Evolutionary conservation across 2,329 filamentous ascomycete genomes (phyloP), one percentile per base, ranked within the genome.

Genomic region (Alternaria solani): DNA sequence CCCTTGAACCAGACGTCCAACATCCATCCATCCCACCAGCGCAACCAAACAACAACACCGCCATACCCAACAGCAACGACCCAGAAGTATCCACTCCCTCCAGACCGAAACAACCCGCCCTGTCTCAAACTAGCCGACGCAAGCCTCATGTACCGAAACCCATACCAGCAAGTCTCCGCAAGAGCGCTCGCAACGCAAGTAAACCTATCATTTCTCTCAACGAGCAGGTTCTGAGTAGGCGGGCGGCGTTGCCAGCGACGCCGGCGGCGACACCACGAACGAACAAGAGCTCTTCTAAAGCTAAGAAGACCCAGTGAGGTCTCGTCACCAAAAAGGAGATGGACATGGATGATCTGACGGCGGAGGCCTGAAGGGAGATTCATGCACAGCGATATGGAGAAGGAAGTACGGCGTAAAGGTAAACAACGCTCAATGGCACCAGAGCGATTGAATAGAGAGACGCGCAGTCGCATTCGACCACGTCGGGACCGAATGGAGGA

Each of bases 11-110:
- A 23, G 20, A 23, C 20, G 20, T 23, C 20, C 20, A 23, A 23
- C 20, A 2, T 23, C 20, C 20, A 23, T 23, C 20, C 20, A 23
- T 23, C 20, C 2, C 2, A 4, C 20, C 20, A 23, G 43, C 43
- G 1, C 8, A 7, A 1, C 9, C 43, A 5, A 32, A 32, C 6
- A n/a, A 8, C 44, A 1, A 9, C 12, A 2, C 1, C 7, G 9
- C 6, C 1, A 48, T 1, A 1, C 2, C 3, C 11, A 20, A 23
- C 28, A 23, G 7, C 18, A 1, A 5, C 2, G 18, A 14, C 3
- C 18, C 44, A 1, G 18, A 32, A 4, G 6, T 1, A 32, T 0
- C 1, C 9, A 32, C 3, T 28, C 7, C n/a, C n/a, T 12, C 26
- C 4, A 0, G 20, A 23, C 20, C 20, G 20, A 23, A 2, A 23